Base-by-base conservation (phyloP, 306 rosid genomes). In the Fagus crenata region DNA sequence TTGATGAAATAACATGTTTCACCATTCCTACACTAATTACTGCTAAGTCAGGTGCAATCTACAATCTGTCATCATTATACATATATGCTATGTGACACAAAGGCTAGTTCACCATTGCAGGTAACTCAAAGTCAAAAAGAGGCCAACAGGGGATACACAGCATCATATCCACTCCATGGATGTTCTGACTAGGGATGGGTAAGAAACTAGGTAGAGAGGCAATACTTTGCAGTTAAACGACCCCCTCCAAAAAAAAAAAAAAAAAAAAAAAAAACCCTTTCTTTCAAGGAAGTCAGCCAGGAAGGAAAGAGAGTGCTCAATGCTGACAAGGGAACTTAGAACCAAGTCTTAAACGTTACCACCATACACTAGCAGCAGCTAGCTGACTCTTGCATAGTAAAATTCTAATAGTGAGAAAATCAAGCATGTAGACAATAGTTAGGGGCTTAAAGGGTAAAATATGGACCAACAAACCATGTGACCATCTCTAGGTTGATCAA, bases 311-410 rank as follows among this genome's bases (percentile, higher is more conserved):
- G 17, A 1, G 28, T 17, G 71, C 11, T 65, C 49, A 37, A 39
- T 37, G 49, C 12, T 65, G 32, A 65, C 6, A 65, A 7, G 5
- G 22, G 49, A 65, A 65, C 49, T 39, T 15, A 39, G 7, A 65
- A 42, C 31, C 71, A 65, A 65, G 71, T 65, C 71, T 39, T 28
- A 39, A 33, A 40, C 6, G 7, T 65, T 35, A 28, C 49, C 49
- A 31, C 28, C 71, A 65, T 9, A 65, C 11, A 17, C 71, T 65
- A 9, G 71, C 49, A 37, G 71, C 71, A 65, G 71, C 49, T 65
- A 65, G 46, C 14, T 6, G 12, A 14, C 71, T 65, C 71, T 17
- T 15, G 49, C 49, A 4, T 33, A 49, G 71, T 65, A 36, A 37
- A 37, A 7, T 40, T 37, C 7, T 7, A 39, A 65, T 7, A 39